Evolutionary conservation across 305 asterid species (phyloP).

Genomic region (Solanum hybrid): DNA sequence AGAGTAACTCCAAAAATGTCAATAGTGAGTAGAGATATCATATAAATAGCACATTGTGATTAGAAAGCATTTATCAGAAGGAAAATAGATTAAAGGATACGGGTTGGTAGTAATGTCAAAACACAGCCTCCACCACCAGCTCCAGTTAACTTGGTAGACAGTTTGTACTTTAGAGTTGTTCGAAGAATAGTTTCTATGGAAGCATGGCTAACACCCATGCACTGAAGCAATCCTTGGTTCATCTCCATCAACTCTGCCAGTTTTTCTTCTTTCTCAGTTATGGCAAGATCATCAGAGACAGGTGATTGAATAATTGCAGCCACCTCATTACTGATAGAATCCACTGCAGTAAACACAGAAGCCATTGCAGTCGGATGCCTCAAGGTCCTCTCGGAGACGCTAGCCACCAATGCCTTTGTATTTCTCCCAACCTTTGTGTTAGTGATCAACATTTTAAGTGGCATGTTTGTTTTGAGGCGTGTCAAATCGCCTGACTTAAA

Average conservation of each 20-base stretch:
- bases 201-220: constrained; percentile 95
- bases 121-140: constrained; percentile 99
- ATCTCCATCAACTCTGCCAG: constrained; percentile 84
- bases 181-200: constrained; percentile 77
- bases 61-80: not conserved
- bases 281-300: constrained; percentile 68
- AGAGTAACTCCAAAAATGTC: not conserved
- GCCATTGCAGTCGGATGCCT: constrained; percentile 75
- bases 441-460: constrained; percentile 85
- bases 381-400: constrained; percentile 69
- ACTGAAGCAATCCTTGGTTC: constrained; percentile 89
- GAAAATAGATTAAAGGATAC: constrained; percentile 48
- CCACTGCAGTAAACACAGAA: constrained; percentile 75
- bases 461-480: constrained; percentile 77
- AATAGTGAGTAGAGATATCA: not conserved
- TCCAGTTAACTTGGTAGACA: constrained; percentile 86
- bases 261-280: constrained; percentile 87
- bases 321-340: constrained; percentile 76
- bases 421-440: constrained; percentile 92
- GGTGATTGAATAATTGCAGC: constrained; percentile 76
- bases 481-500: constrained; percentile 77
- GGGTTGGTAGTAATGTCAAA: constrained; percentile 73
- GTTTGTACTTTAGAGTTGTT: constrained; percentile 67
- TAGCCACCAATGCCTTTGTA: constrained; percentile 73
- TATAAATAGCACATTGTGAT: not conserved